Evolutionary conservation across 2,329 filamentous ascomycete genomes (phyloP), one percentile per base, ranked within the genome.

Genomic region (Talaromyces atroroseus): DNA sequence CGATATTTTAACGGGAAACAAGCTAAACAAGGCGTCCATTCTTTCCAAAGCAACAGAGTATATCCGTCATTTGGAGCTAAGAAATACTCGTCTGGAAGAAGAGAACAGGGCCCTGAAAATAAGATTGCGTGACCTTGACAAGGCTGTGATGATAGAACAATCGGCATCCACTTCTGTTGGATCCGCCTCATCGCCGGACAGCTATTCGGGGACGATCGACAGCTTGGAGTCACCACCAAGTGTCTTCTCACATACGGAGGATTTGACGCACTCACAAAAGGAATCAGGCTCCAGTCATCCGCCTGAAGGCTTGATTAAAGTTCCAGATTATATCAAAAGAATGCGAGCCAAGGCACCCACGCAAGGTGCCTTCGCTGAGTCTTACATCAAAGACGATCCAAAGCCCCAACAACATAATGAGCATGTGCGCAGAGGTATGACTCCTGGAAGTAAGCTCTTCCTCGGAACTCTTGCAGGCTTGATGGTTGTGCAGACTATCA

Each of bases 1-100:
- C 16, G 86, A 95, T 64, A 90, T 90, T 52, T 77, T 94, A 52
- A 87, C 90, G 2, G 90, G 91, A 5, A 92, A 95, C 75, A 97
- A 97, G 72, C 78, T 96, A 26, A 97, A 97, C 78, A 97, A 97
- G 73, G 92, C 92, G n/a, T 96, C 92, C 2, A 90, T 97, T 51
- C 76, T 97, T 45, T 92, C 90, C 62, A 97, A 97, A 72, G 92
- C 92, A 2, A 96, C 92, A 5, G 92, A 97, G 70, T 97, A 97
- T 65, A 97, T 97, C 62, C 84, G 87, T 38, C 92, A 97, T 73
- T 77, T 97, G 1, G 92, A 97, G 72, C 95, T 95, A 75, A 85
- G 91, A 12, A 95, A 95, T 65, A 88, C 85, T 62, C 84, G 88
- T 5, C 77, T 96, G 10, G 78, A 86, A 52, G 90, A 95, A 47